A percentile compares a stretch with the other conserved stretches of the same genome.
Conservation (phyloP, 768 basidiomycete species). For the Tephrocybe rancida region DNA sequence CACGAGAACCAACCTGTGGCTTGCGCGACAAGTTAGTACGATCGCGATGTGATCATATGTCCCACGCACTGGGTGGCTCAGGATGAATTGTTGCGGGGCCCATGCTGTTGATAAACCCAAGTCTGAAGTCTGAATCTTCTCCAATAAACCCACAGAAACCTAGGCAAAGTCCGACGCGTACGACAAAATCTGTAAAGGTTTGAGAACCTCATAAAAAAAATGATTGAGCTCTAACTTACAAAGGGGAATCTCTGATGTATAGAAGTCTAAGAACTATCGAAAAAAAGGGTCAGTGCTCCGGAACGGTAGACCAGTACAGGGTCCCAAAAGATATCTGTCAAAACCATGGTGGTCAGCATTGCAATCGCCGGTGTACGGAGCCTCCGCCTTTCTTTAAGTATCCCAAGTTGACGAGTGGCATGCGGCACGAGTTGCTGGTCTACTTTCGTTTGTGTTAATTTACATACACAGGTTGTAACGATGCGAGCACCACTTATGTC, state of each 20-base stretch:
- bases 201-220: neutral
- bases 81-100: constrained; percentile 24
- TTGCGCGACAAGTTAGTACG: too few species aligned
- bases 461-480: too few species aligned
- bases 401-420: too few species aligned
- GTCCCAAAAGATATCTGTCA: constrained; percentile 17
- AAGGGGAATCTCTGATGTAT: constrained; percentile 19
- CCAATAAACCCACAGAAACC: constrained; percentile 3
- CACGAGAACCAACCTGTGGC: constrained; percentile 26
- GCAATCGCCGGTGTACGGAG: too few species aligned
- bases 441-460: too few species aligned
- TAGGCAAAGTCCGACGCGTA: constrained; percentile 18
- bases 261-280: constrained; percentile 14
- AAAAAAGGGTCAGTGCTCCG: too few species aligned
- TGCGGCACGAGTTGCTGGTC: too few species aligned
- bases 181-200: constrained; percentile 14
- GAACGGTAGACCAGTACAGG: constrained; percentile 15
- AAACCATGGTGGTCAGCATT: too few species aligned
- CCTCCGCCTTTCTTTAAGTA: too few species aligned
- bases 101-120: constrained; percentile 18
- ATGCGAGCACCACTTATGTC: too few species aligned
- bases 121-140: constrained; percentile 15
- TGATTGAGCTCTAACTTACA: neutral
- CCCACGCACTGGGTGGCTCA: constrained; percentile 19
- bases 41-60: neutral